Percentiles rank a stretch among this genome's conserved stretches.
Conservation (phyloP, 2,329 filamentous ascomycete genomes). For the Colletotrichum sp. region DNA sequence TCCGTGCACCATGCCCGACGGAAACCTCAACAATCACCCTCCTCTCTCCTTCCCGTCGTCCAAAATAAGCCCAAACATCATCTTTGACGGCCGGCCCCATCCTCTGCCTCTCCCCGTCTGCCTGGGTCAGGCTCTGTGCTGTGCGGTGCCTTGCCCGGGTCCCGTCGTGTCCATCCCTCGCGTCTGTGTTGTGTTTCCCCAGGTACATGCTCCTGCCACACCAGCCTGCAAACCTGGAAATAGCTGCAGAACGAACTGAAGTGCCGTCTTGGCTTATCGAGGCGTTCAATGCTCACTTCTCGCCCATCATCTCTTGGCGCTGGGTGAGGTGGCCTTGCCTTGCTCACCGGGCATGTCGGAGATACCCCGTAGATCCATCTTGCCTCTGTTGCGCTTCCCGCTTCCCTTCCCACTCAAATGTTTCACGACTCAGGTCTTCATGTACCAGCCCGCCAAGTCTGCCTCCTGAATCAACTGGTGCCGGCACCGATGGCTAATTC, state of each 20-base stretch:
- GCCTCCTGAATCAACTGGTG: conserved; percentile 8
- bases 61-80: conserved; percentile 17
- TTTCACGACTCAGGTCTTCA: conserved; percentile 12
- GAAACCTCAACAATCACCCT: conserved; percentile 11
- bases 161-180: not conserved
- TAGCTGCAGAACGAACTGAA: not conserved
- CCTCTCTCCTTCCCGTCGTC: not conserved
- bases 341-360: conserved; percentile 7
- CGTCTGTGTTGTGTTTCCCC: conserved; percentile 1
- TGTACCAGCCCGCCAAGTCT: conserved; percentile 11
- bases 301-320: not conserved
- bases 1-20: not conserved
- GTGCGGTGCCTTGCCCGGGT: not conserved
- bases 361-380: conserved; percentile 13
- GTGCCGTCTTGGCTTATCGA: not conserved
- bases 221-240: not conserved
- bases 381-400: conserved; percentile 1
- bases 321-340: not conserved
- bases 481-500: not conserved
- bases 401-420: conserved; percentile 11
- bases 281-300: not conserved
- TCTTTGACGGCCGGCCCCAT: conserved; percentile 4
- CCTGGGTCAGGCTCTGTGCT: conserved; percentile 9
- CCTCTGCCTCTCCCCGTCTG: conserved; percentile 4
- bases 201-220: not conserved